These are phyloP conservation scores for Phlebiopsis gigantea DNA, from an alignment of 768 basidiomycete species.

Conservation along the genomic window DNA sequence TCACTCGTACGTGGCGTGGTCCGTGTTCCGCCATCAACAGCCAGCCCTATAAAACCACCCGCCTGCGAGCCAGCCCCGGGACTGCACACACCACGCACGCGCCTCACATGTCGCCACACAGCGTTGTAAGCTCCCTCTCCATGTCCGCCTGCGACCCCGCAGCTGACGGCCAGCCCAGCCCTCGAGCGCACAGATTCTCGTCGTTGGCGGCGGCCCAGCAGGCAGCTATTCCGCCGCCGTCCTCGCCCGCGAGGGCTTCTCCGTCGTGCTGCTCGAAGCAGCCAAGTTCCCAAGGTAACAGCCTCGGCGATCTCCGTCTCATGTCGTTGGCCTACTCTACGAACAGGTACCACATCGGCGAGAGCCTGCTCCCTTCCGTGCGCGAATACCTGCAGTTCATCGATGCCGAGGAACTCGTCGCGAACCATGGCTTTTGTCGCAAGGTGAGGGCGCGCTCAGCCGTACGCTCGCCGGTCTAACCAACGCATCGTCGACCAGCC, in stretches of 20 bases:
- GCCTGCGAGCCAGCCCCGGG: not conserved
- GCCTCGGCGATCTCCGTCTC: not conserved
- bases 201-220: constrained; percentile 56
- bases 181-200: constrained; percentile 27
- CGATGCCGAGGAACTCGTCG: constrained; percentile 39
- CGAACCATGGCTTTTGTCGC: constrained; percentile 35
- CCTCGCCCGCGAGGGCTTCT: constrained; percentile 49
- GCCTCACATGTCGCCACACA: not conserved
- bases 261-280: constrained; percentile 52
- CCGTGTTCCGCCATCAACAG: not conserved
- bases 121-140: not conserved
- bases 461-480: not conserved
- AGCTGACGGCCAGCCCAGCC: not conserved
- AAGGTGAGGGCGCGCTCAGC: constrained; percentile 32
- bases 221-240: constrained; percentile 50
- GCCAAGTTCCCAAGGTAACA: constrained; percentile 44
- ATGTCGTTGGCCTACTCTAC: not conserved
- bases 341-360: constrained; percentile 38
- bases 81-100: too few species aligned
- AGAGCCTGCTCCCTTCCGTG: constrained; percentile 44
- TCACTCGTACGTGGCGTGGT: not conserved
- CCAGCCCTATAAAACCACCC: not conserved
- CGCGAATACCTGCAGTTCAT: constrained; percentile 50
- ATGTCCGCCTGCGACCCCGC: not conserved
- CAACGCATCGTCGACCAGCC: constrained; percentile 31